These are phyloP conservation scores for Arxiozyma slooffiae DNA, from an alignment of 1,139 yeast species.

Conservation along the genomic window DNA sequence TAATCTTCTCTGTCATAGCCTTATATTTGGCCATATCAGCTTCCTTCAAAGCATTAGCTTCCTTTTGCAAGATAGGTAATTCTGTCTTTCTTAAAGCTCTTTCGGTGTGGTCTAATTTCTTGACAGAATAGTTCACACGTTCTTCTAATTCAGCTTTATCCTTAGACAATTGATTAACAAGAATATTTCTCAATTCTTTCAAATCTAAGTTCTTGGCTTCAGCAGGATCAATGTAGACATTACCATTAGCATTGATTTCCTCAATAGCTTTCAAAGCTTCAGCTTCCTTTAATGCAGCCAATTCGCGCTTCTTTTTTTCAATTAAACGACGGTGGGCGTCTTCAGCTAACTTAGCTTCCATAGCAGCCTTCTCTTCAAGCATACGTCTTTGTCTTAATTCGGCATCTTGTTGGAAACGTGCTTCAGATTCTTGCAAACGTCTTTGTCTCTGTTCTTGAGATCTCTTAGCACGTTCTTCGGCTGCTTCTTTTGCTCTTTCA, in stretches of 20 bases:
- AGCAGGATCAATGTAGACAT: constrained; percentile 70
- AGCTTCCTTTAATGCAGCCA: constrained; percentile 44
- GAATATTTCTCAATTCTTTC: constrained; percentile 63
- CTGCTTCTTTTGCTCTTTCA: constrained; percentile 25
- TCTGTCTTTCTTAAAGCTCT: constrained; percentile 88
- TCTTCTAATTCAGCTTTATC: constrained; percentile 74
- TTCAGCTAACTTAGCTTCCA: constrained; percentile 70
- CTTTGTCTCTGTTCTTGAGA: constrained; percentile 63
- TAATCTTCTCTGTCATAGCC: constrained; percentile 46
- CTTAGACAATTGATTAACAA: constrained; percentile 78
- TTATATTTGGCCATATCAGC: constrained; percentile 58
- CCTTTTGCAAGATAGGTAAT: constrained; percentile 63
- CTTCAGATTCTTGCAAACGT: constrained; percentile 42
- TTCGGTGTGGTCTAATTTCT: constrained; percentile 79
- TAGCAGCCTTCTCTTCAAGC: constrained; percentile 74
- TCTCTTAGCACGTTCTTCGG: constrained; percentile 41
- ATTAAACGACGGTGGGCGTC: constrained; percentile 72
- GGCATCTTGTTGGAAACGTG: constrained; percentile 36
- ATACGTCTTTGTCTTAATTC: constrained; percentile 57
- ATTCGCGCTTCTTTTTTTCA: constrained; percentile 74
- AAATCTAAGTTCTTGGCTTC: constrained; percentile 71
- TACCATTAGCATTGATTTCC: constrained; percentile 88
- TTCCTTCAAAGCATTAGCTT: constrained; percentile 59
- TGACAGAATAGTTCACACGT: constrained; percentile 56
- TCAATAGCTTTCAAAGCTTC: constrained; percentile 69